Evolutionary conservation across 2,329 filamentous ascomycete species (phyloP), one percentile per base, ranked within the genome.

Genomic region (Aspergillus brunneoviolaceus): DNA sequence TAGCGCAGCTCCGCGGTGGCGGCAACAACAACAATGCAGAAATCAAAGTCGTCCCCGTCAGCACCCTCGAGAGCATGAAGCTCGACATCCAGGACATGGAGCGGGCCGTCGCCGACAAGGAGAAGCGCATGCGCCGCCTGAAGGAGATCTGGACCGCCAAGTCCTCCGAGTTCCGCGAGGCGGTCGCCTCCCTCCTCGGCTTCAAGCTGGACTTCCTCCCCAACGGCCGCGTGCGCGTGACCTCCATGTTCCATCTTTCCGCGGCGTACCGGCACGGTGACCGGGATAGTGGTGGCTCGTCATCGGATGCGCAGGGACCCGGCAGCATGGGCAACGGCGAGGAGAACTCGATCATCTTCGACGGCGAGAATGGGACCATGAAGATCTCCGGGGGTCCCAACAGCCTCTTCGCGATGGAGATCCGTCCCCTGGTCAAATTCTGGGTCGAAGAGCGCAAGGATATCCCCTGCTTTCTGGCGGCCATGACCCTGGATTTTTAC

Each of bases 201-300:
- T 99, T 93, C 89, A 94, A 94, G 56, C 87, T 98, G 12, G 92
- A 95, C 33, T 98, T 99, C 74, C 89, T 97, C 74, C 92, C 93
- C n/a, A 96, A 96, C 74, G 95, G 95, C 48, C 94, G 96, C 70
- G 96, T 97, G 77, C 89, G 92, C 33, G 91, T 97, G 23, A 96
- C 94, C 57, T 89, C 85, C 61, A 89, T 94, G 65, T 96, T 94
- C 72, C 90, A 90, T 72, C 89, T 92, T 0, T 88, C 85, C 2
- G 76, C 77, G 62, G 76, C 74, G 11, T 79, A 79, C 59, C 67
- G 77, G 53, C 77, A 79, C 53, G 77, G 77, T 9, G 73, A 77
- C 56, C 58, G 65, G 1, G 78, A 86, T 74, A 72, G 83, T 6
- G 72, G 83, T 6, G 86, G 27, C 27, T 9, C 90, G 58, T 87